A percentile compares a stretch with the other conserved stretches of the same genome.
These are phyloP conservation scores for Fusarium sp. DNA, from an alignment of 2,329 filamentous ascomycete species.

Conservation along the genomic window DNA sequence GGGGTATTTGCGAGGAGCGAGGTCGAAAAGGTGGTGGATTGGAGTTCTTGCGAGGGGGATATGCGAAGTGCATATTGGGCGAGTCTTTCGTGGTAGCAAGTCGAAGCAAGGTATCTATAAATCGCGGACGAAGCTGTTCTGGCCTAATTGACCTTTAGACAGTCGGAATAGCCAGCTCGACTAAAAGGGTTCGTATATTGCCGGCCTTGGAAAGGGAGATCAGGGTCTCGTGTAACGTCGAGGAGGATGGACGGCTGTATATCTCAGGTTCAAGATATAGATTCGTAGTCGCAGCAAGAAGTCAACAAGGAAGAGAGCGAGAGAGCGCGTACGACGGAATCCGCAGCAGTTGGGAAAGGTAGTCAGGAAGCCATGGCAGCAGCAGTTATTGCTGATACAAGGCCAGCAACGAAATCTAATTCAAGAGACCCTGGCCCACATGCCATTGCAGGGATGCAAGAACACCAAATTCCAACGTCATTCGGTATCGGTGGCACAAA, in stretches of 20 bases:
- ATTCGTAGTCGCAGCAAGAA: neutral
- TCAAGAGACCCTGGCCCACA: conserved; percentile 39
- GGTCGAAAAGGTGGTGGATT: conserved; percentile 76
- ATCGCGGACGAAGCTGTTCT: conserved; percentile 5
- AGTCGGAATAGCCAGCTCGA: conserved; percentile 14
- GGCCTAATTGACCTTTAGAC: neutral
- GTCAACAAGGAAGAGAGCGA: conserved; percentile 20
- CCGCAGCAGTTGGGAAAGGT: conserved; percentile 5
- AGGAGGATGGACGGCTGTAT: conserved; percentile 9
- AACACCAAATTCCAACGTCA: conserved; percentile 34
- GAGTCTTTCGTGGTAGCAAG: neutral
- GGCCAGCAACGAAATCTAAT: conserved; percentile 30
- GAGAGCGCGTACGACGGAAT: conserved; percentile 17
- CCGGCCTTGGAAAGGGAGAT: conserved; percentile 9
- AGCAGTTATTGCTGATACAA: conserved; percentile 34
- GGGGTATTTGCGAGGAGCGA: conserved; percentile 62
- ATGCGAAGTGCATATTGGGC: conserved; percentile 83
- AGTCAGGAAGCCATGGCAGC: conserved; percentile 29
- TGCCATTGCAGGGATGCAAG: conserved; percentile 33
- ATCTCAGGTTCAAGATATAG: neutral
- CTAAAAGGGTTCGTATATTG: conserved; percentile 8
- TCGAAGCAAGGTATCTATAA: neutral
- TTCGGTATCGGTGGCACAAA: conserved; percentile 41
- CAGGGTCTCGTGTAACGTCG: conserved; percentile 23
- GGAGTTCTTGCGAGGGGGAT: conserved; percentile 85